phyloP scores from a whole-genome alignment of 2,329 filamentous ascomycete species.

The Penicillium sp. region DNA sequence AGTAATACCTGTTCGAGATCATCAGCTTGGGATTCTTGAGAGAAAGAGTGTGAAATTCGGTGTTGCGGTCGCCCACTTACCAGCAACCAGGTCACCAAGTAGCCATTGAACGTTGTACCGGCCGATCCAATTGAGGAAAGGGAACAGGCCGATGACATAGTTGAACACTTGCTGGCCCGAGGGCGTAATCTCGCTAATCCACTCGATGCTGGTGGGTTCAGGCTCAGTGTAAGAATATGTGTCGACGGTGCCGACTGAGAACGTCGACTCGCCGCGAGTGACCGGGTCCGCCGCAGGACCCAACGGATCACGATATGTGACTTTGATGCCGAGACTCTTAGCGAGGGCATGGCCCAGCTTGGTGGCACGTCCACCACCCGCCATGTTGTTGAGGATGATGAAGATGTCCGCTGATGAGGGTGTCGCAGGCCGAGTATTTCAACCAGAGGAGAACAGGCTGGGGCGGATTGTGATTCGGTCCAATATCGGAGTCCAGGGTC shows the following conservation, averaged over 20 bases:
- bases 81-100: conserved; percentile 85
- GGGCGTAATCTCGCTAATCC: conserved; percentile 70
- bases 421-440: not conserved
- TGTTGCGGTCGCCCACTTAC: conserved; percentile 53
- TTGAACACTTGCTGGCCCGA: conserved; percentile 57
- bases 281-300: conserved; percentile 65
- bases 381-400: conserved; percentile 34
- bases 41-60: not conserved
- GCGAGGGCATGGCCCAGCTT: conserved; percentile 76
- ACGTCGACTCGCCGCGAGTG: conserved; percentile 77
- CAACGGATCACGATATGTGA: conserved; percentile 67
- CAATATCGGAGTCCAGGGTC: not conserved
- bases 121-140: conserved; percentile 85
- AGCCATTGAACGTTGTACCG: conserved; percentile 92
- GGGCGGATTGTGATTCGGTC: not conserved
- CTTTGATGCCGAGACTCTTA: conserved; percentile 81
- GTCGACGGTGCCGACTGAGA: conserved; percentile 74
- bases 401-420: not conserved
- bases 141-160: conserved; percentile 79
- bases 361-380: conserved; percentile 46
- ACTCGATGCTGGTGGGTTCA: conserved; percentile 77
- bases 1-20: conserved; percentile 61
- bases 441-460: not conserved
- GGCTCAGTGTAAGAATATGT: conserved; percentile 84
- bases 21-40: not conserved